phyloP scores from a whole-genome alignment of 2,329 filamentous ascomycete species.

The Westerdykella ornata region DNA sequence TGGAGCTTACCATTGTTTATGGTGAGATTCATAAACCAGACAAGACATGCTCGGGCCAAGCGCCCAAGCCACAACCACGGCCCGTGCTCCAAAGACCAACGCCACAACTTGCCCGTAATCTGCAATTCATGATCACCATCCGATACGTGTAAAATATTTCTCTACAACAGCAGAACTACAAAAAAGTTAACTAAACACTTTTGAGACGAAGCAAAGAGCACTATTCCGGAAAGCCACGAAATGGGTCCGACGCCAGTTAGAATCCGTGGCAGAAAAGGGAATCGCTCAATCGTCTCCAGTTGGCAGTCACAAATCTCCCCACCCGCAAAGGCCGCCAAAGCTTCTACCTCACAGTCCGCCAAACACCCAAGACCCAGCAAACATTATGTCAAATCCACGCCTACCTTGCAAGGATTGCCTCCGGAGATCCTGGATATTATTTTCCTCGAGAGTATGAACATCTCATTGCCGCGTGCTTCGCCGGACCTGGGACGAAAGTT shows the following conservation, averaged over 20 bases:
- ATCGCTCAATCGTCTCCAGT: conserved; percentile 3
- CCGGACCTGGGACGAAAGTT: conserved; percentile 27
- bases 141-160: conserved; percentile 2
- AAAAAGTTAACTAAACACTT: too few relatives aligned
- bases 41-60: background rate
- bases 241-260: conserved; percentile 31
- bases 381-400: conserved; percentile 17
- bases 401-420: conserved; percentile 30
- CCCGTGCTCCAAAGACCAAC: conserved; percentile 1
- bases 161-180: too few relatives aligned
- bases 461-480: conserved; percentile 27
- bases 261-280: conserved; percentile 31
- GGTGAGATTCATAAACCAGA: background rate
- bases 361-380: conserved; percentile 13
- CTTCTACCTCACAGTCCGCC: conserved; percentile 4
- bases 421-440: conserved; percentile 33
- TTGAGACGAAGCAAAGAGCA: background rate
- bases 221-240: background rate
- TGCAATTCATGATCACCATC: background rate
- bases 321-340: background rate
- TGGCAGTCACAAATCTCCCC: conserved; percentile 2
- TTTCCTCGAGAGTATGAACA: conserved; percentile 34
- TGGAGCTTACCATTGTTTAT: conserved; percentile 5
- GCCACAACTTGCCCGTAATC: background rate
- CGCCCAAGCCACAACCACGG: conserved; percentile 20